Conservation (phyloP, 805 yeast genomes). For the Candida glaebosa region DNA sequence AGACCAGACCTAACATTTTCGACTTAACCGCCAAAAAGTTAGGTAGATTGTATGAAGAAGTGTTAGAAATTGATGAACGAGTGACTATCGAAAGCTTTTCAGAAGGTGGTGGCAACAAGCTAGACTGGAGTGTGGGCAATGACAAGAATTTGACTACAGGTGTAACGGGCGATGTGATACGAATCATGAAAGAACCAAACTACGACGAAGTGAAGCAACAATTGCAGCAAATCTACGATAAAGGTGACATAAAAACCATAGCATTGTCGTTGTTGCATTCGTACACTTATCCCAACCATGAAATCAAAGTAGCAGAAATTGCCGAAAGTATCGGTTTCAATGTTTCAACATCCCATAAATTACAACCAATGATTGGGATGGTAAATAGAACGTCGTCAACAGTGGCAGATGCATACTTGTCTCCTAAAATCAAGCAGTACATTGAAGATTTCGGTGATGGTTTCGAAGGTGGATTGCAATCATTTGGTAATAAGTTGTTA, state of each 20-base stretch:
- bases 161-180: conserved; percentile 30
- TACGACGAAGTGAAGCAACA: conserved; percentile 18
- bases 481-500: conserved; percentile 54
- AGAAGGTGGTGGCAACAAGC: conserved; percentile 58
- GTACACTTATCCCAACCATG: conserved; percentile 40
- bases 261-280: conserved; percentile 41
- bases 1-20: conserved; percentile 85
- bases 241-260: conserved; percentile 22
- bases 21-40: conserved; percentile 75
- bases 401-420: conserved; percentile 42
- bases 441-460: conserved; percentile 36
- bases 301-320: conserved; percentile 29
- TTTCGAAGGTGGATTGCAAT: conserved; percentile 36
- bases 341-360: conserved; percentile 36
- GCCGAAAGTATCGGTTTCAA: conserved; percentile 35
- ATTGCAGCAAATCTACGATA: conserved; percentile 21
- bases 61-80: conserved; percentile 85
- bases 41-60: conserved; percentile 66
- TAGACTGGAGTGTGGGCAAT: conserved; percentile 14
- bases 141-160: conserved; percentile 36
- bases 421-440: conserved; percentile 36
- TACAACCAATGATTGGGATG: conserved; percentile 44
- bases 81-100: conserved; percentile 73
- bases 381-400: conserved; percentile 41
- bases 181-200: conserved; percentile 31